These are phyloP conservation scores for Ustilaginoidea virens DNA, from an alignment of 2,329 filamentous ascomycete genomes.

Conservation along the genomic window DNA sequence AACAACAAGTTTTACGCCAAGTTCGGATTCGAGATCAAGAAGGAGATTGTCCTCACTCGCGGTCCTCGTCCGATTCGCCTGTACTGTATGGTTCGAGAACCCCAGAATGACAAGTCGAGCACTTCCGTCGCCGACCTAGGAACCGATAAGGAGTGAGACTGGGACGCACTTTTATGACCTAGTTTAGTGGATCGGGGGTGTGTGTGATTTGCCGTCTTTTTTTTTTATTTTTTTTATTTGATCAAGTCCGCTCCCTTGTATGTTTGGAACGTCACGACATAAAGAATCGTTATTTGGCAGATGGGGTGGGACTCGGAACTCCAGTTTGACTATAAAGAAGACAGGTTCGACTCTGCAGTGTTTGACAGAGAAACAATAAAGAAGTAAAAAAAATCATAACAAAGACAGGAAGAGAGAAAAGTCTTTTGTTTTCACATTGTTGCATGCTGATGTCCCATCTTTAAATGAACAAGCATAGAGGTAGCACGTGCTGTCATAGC, in stretches of 20 bases:
- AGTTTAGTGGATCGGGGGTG: too few relatives aligned
- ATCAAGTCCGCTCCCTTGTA: not conserved
- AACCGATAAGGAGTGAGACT: conserved; percentile 1
- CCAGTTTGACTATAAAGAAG: too few relatives aligned
- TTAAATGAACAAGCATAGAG: too few relatives aligned
- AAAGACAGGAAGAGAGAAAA: not conserved
- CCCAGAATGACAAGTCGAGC: conserved; percentile 21
- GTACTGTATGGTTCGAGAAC: conserved; percentile 73
- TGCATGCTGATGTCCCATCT: not conserved
- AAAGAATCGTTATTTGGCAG: too few relatives aligned
- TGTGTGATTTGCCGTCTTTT: too few relatives aligned
- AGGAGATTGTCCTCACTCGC: conserved; percentile 46
- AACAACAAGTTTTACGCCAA: conserved; percentile 62
- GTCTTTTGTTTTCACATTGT: not conserved
- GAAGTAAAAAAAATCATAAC: too few relatives aligned
- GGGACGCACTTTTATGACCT: too few relatives aligned
- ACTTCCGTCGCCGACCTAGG: conserved; percentile 1
- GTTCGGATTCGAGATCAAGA: conserved; percentile 55
- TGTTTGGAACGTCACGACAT: too few relatives aligned
- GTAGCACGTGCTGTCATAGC: too few relatives aligned
- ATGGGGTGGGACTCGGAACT: too few relatives aligned
- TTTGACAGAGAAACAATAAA: too few relatives aligned
- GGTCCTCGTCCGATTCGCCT: conserved; percentile 44
- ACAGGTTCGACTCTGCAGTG: too few relatives aligned
- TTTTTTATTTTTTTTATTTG: not conserved